A percentile compares a stretch with the other conserved stretches of the same genome.
phyloP scores from a whole-genome alignment of 495 filamentous ascomycete genomes.

The Penicillium crystallinum region DNA sequence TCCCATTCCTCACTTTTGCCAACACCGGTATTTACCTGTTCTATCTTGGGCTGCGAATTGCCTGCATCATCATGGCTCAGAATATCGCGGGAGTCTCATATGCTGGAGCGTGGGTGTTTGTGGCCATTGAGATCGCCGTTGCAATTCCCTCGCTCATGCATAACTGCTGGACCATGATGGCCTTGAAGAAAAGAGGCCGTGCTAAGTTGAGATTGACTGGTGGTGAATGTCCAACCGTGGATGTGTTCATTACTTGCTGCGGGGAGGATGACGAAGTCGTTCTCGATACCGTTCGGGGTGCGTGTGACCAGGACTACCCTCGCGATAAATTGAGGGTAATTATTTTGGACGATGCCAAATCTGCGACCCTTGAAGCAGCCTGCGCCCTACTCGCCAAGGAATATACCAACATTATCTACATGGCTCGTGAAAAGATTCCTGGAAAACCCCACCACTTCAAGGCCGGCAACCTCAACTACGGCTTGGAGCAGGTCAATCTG shows the following conservation, averaged over 20 bases:
- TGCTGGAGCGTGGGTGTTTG: conserved; percentile 38
- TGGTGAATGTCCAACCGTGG: conserved; percentile 42
- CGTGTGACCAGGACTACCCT: conserved; percentile 47
- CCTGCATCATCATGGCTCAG: conserved; percentile 36
- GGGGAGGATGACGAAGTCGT: conserved; percentile 49
- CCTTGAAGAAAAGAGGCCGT: conserved; percentile 33
- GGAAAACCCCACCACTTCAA: conserved; percentile 51
- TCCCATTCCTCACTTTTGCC: conserved; percentile 33
- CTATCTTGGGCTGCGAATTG: conserved; percentile 37
- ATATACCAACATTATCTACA: conserved; percentile 43
- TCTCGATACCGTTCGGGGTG: conserved; percentile 48
- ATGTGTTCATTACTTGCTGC: conserved; percentile 49
- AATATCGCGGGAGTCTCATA: conserved; percentile 19
- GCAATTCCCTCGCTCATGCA: conserved; percentile 39
- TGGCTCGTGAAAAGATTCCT: conserved; percentile 41
- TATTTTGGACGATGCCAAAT: conserved; percentile 47
- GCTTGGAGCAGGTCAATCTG: conserved; percentile 29
- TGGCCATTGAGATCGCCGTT: conserved; percentile 34
- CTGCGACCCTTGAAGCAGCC: conserved; percentile 28
- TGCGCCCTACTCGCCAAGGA: conserved; percentile 19
- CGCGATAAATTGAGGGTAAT: conserved; percentile 43
- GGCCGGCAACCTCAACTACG: conserved; percentile 51
- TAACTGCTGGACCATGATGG: conserved; percentile 40
- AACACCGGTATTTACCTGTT: conserved; percentile 34
- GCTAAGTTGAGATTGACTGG: conserved; percentile 40